Conservation (phyloP, 1,284 basidiomycete species). For the Rhizoctonia solani region DNA sequence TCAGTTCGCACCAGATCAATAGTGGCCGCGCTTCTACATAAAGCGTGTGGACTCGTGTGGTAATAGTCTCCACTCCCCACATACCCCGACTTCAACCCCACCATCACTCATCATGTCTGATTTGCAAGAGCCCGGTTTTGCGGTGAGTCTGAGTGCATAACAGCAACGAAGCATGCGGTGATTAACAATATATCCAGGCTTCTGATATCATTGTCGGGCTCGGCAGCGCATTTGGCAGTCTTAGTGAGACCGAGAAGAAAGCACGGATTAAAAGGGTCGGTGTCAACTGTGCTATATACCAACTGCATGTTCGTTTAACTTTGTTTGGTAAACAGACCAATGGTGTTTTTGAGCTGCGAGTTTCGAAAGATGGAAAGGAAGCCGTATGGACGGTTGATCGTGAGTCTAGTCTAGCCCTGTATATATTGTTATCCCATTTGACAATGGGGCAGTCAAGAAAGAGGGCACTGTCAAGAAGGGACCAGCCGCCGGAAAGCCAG, state of each 20-base stretch:
- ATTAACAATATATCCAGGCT: conserved; percentile 52
- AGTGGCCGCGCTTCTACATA: background rate
- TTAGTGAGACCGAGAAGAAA: conserved; percentile 75
- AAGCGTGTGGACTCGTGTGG: background rate
- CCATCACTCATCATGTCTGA: conserved; percentile 43
- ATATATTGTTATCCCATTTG: background rate
- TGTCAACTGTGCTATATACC: background rate
- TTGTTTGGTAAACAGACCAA: conserved; percentile 65
- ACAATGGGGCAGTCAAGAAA: conserved; percentile 72
- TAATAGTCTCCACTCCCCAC: background rate
- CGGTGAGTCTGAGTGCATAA: conserved; percentile 36
- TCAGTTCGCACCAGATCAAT: background rate
- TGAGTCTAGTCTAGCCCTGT: background rate
- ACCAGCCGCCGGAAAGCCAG: conserved; percentile 65
- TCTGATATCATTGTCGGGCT: conserved; percentile 72
- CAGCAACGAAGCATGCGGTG: background rate
- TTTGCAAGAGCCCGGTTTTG: conserved; percentile 48
- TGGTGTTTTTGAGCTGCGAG: conserved; percentile 87
- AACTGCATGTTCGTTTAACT: background rate
- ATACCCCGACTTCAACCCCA: background rate
- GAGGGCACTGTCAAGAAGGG: conserved; percentile 81
- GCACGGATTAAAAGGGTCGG: conserved; percentile 83
- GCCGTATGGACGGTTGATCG: conserved; percentile 90
- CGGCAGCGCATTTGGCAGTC: conserved; percentile 62
- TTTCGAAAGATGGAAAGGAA: conserved; percentile 81